A percentile compares a stretch with the other conserved stretches of the same genome.
Conservation (phyloP, 176 grass and related monocot genomes). For the Rhynchospora breviuscula region DNA sequence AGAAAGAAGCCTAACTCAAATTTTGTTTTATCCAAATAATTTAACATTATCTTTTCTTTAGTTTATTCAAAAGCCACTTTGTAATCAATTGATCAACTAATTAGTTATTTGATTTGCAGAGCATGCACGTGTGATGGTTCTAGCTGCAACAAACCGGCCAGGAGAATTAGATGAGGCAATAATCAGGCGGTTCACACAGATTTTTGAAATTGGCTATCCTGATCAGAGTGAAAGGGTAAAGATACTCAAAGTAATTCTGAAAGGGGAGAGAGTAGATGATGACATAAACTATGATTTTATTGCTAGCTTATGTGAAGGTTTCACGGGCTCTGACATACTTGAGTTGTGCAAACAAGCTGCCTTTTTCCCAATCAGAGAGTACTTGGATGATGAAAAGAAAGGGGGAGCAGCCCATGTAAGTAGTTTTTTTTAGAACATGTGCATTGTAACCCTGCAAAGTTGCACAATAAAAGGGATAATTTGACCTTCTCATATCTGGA, state of each 20-base stretch:
- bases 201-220: conserved; percentile 88
- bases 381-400: conserved; percentile 73
- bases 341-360: conserved; percentile 94
- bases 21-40: neutral
- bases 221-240: conserved; percentile 78
- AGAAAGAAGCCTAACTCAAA: neutral
- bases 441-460: neutral
- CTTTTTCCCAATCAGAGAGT: conserved; percentile 83
- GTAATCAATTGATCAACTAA: neutral
- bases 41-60: neutral
- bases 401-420: conserved; percentile 50
- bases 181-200: conserved; percentile 84
- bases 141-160: conserved; percentile 96
- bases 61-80: neutral
- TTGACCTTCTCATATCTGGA: neutral
- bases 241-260: conserved; percentile 84
- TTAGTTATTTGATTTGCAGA: conserved; percentile 40
- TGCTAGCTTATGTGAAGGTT: conserved; percentile 77
- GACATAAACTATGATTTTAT: conserved; percentile 72
- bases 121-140: conserved; percentile 95
- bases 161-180: conserved; percentile 93
- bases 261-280: conserved; percentile 62
- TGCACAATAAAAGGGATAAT: neutral
- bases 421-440: neutral
- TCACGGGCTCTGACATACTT: conserved; percentile 90